phyloP scores from a whole-genome alignment of 140 eudicot species.

The Stevia rebaudiana region DNA sequence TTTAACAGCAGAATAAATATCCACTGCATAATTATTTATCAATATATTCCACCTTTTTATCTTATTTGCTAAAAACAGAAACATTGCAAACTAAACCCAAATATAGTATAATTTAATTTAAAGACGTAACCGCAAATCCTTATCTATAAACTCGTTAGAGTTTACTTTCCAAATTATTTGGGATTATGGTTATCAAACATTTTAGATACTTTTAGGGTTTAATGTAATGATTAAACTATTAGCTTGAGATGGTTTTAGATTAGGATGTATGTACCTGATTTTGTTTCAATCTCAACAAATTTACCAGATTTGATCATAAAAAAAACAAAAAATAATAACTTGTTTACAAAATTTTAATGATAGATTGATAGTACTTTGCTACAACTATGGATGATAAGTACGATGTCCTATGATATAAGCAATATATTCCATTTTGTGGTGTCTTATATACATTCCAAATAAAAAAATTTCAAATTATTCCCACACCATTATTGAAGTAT shows the following conservation, averaged over 20 bases:
- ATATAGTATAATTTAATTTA: not conserved
- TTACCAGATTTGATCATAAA: not conserved
- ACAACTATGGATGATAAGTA: not conserved
- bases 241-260: not conserved
- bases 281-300: not conserved
- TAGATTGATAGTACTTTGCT: not conserved
- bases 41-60: not conserved
- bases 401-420: not conserved
- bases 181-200: not conserved
- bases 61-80: constrained; percentile 10
- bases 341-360: not conserved
- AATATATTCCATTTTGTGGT: constrained; percentile 6
- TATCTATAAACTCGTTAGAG: not conserved
- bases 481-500: not conserved
- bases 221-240: not conserved
- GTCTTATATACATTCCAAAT: constrained; percentile 1
- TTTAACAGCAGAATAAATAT: constrained; percentile 12
- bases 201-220: not conserved
- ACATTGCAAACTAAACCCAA: not conserved
- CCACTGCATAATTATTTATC: constrained; percentile 7
- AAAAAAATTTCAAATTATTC: not conserved
- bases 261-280: not conserved
- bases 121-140: not conserved
- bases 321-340: not conserved
- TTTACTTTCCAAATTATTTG: not conserved